Percentiles rank a stretch among this genome's conserved stretches.
Evolutionary conservation across 2,329 filamentous ascomycete species (phyloP).

Genomic region (Trichoderma gracile): DNA sequence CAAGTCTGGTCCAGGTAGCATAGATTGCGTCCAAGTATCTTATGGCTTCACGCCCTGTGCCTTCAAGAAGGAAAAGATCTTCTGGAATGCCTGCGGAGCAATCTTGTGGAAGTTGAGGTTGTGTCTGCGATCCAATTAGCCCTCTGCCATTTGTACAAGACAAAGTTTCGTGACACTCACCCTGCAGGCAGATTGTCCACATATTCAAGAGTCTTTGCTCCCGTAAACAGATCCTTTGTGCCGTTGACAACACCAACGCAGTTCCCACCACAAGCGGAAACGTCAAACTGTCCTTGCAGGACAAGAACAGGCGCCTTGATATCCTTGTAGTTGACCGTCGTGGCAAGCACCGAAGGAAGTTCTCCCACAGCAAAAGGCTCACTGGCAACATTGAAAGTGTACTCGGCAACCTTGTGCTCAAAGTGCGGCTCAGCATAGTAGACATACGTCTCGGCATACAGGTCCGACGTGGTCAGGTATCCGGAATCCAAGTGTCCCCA

Average conservation of each 20-base stretch:
- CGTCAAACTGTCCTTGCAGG: constrained; percentile 12
- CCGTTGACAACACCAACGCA: constrained; percentile 14
- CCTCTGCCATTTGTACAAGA: too few relatives aligned
- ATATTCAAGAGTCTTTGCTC: constrained; percentile 2
- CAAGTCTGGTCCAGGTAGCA: too few relatives aligned
- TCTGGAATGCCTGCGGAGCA: constrained; percentile 9
- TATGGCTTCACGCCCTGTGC: constrained; percentile 2
- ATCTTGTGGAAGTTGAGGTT: constrained; percentile 18
- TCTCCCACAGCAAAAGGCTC: constrained; percentile 12
- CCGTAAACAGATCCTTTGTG: background rate
- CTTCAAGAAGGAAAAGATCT: constrained; percentile 12
- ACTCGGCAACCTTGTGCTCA: constrained; percentile 14
- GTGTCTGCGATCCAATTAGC: background rate
- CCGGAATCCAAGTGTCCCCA: constrained; percentile 10
- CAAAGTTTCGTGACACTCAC: background rate
- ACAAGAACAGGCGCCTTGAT: constrained; percentile 14
- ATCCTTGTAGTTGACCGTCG: background rate
- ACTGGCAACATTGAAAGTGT: constrained; percentile 2
- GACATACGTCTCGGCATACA: constrained; percentile 6
- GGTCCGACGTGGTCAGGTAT: constrained; percentile 8
- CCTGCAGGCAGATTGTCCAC: constrained; percentile 14
- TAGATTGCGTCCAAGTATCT: background rate
- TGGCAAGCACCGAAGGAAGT: constrained; percentile 10
- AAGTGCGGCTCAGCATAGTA: constrained; percentile 13
- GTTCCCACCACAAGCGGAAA: constrained; percentile 16